These are phyloP conservation scores for Neurospora pannonica DNA, from an alignment of 495 filamentous ascomycete species.

Conservation along the genomic window DNA sequence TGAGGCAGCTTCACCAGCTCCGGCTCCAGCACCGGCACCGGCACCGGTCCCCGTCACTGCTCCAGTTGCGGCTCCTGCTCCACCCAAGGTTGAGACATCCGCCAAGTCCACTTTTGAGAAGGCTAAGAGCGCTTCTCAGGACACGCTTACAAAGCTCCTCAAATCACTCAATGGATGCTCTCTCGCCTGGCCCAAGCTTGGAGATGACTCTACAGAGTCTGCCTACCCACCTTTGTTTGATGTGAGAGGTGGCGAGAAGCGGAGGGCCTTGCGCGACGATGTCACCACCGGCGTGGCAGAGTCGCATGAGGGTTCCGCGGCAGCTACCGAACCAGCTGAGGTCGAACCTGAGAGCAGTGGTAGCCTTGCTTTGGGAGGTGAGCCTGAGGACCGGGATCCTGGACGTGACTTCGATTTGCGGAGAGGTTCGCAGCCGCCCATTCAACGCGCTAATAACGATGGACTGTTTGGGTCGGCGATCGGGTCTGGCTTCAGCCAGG, in stretches of 20 bases:
- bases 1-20: background rate
- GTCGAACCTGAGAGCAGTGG: slow-evolving; percentile 61
- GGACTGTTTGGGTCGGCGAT: slow-evolving; percentile 45
- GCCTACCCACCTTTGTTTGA: slow-evolving; percentile 72
- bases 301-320: slow-evolving; percentile 44
- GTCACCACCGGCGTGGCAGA: slow-evolving; percentile 51
- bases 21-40: background rate
- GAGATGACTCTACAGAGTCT: slow-evolving; percentile 13
- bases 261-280: slow-evolving; percentile 61
- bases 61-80: background rate
- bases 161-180: slow-evolving; percentile 24
- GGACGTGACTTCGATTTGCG: slow-evolving; percentile 41
- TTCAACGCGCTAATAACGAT: slow-evolving; percentile 50
- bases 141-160: slow-evolving; percentile 19
- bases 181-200: slow-evolving; percentile 18
- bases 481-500: slow-evolving; percentile 42
- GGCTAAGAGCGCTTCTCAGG: slow-evolving; percentile 9
- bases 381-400: slow-evolving; percentile 67
- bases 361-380: slow-evolving; percentile 81
- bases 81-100: background rate
- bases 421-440: slow-evolving; percentile 60
- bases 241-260: slow-evolving; percentile 62
- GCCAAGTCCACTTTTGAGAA: slow-evolving; percentile 5
- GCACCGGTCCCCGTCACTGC: slow-evolving; percentile 2
- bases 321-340: slow-evolving; percentile 31